phyloP scores from a whole-genome alignment of 805 yeast species.

The Metschnikowia lunata region DNA sequence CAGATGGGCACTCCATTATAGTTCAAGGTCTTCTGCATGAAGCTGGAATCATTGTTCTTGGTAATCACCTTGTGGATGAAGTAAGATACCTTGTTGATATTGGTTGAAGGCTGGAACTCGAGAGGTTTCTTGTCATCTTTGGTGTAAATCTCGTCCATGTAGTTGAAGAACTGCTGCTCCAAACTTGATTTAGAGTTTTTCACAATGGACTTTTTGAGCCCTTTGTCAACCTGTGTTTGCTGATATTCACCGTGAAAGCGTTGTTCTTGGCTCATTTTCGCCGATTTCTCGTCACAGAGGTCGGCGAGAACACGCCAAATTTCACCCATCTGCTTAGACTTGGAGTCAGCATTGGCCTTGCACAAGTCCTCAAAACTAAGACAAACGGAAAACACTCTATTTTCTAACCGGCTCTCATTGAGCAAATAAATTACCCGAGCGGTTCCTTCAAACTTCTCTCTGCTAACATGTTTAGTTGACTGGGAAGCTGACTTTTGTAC shows the following conservation, averaged over 20 bases:
- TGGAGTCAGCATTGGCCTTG: slow-evolving; percentile 53
- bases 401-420: slow-evolving; percentile 61
- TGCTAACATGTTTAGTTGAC: slow-evolving; percentile 32
- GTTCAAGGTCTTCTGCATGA: slow-evolving; percentile 30
- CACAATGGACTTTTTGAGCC: slow-evolving; percentile 44
- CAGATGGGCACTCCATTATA: slow-evolving; percentile 89
- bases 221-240: slow-evolving; percentile 2
- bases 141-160: slow-evolving; percentile 61
- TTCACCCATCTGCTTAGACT: slow-evolving; percentile 68
- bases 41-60: slow-evolving; percentile 25
- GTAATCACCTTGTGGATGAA: slow-evolving; percentile 41
- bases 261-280: slow-evolving; percentile 33
- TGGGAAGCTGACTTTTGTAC: slow-evolving; percentile 6
- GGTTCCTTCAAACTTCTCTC: slow-evolving; percentile 64
- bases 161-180: slow-evolving; percentile 73
- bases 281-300: slow-evolving; percentile 37
- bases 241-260: slow-evolving; percentile 25
- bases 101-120: slow-evolving; percentile 53
- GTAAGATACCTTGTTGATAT: slow-evolving; percentile 65
- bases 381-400: slow-evolving; percentile 52
- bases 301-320: slow-evolving; percentile 64
- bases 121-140: slow-evolving; percentile 44
- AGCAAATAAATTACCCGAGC: slow-evolving; percentile 68
- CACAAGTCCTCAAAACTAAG: slow-evolving; percentile 58
- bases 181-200: slow-evolving; percentile 55